A percentile compares a stretch with the other conserved stretches of the same genome.
phyloP scores from a whole-genome alignment of 495 filamentous ascomycete genomes.

The Aspergillus diversus region DNA sequence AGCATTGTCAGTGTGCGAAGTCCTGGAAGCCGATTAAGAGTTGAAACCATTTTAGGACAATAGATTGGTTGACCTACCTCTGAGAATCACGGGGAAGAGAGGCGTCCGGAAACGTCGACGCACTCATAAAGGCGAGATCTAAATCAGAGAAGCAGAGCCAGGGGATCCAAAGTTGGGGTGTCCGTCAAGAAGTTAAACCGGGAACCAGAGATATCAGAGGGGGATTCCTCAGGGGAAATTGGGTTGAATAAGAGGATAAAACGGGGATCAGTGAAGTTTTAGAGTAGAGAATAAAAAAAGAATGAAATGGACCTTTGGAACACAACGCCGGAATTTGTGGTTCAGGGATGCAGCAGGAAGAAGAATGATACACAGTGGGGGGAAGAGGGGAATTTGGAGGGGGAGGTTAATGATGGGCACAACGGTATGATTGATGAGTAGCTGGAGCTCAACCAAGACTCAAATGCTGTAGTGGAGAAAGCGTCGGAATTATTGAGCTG shows the following conservation, averaged over 20 bases:
- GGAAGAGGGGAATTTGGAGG: conserved; percentile 26
- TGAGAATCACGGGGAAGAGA: conserved; percentile 50
- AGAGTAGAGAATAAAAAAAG: conserved; percentile 24
- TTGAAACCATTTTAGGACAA: conserved; percentile 27
- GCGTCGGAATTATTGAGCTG: conserved; percentile 12
- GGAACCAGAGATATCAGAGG: conserved; percentile 31
- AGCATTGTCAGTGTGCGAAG: conserved; percentile 47
- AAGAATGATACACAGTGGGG: conserved; percentile 29
- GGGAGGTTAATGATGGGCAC: conserved; percentile 30
- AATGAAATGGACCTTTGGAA: conserved; percentile 25
- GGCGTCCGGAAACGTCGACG: conserved; percentile 49
- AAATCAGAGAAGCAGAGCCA: conserved; percentile 24
- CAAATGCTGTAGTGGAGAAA: conserved; percentile 22
- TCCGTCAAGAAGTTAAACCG: conserved; percentile 26
- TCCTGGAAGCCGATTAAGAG: conserved; percentile 38
- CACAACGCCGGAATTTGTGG: conserved; percentile 23
- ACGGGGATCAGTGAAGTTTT: conserved; percentile 22
- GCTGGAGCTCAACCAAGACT: conserved; percentile 21
- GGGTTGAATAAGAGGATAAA: conserved; percentile 25
- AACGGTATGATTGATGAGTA: conserved; percentile 29
- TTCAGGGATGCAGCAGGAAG: conserved; percentile 26
- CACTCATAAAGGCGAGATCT: conserved; percentile 52
- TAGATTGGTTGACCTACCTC: conserved; percentile 29
- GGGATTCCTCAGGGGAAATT: conserved; percentile 27
- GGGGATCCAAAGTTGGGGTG: conserved; percentile 29